Base-by-base conservation (phyloP, 345 rosid genomes). In the Passiflora organensis region DNA sequence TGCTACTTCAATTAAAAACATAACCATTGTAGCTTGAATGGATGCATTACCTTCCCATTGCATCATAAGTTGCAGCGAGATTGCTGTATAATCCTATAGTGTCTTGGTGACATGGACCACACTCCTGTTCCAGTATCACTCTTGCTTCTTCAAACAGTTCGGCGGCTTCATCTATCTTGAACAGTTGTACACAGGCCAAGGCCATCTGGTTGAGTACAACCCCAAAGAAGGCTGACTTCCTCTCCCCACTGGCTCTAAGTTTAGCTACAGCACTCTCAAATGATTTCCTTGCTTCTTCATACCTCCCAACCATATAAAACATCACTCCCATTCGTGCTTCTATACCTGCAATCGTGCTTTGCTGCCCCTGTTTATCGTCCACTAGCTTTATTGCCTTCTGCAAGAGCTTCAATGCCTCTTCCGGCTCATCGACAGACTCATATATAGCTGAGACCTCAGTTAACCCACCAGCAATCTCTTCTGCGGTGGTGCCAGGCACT, bases 151-250 rank as follows among this genome's bases (percentile, higher is more conserved):
- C 95, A 64, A 94, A 94, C 61, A 87, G 78, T 63, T 89, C 97
- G 18, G 84, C 81, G 22, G 99, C 97, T 72, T 94, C 97, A 9
- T 94, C 97, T 10, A 94, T 89, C 80, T 89, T 89, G 80, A 94
- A 94, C 65, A 94, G 71, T 67, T 87, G 99, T 19, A 94, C 96
- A 64, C 95, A 89, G n/a, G 97, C 89, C 76, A 94, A 75, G 22
- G 97, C 99, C 99, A 94, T 94, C 79, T 94, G 99, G 81, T 94
- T 94, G 79, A 94, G 59, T 45, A 89, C 85, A 51, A 94, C 97
- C 44, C 97, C 99, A 16, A 94, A 89, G 82, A 89, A 94, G 32
- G 97, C 90, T 0, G 97, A 89, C 49, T 89, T 94, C 76, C 87
- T 79, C 77, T 94, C 99, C 20, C 97, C 99, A 10, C 95, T 78